Percentiles rank a stretch among this genome's conserved stretches.
Conservation (phyloP, 2,329 filamentous ascomycete species). For the Ophiostoma pallidulum region DNA sequence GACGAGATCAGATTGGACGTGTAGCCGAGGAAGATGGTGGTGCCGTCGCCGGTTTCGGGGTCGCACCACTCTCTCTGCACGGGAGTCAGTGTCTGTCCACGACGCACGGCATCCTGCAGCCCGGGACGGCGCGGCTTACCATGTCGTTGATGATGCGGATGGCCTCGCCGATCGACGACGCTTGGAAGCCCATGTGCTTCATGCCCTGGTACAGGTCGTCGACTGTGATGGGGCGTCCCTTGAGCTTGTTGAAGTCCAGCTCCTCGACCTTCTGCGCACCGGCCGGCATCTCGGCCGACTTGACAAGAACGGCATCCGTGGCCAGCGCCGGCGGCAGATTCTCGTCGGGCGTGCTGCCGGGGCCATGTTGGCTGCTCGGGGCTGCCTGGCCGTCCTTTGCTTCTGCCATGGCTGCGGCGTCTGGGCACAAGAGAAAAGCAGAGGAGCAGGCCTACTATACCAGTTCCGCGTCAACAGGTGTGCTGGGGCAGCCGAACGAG, state of each 20-base stretch:
- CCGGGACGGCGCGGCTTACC: constrained; percentile 50
- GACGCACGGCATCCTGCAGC: too few relatives aligned
- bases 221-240: constrained; percentile 66
- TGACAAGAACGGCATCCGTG: constrained; percentile 74
- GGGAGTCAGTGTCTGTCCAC: too few relatives aligned
- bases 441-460: too few relatives aligned
- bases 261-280: constrained; percentile 76
- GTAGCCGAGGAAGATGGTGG: constrained; percentile 95
- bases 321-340: constrained; percentile 49
- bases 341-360: constrained; percentile 5
- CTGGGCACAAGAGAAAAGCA: too few relatives aligned
- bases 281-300: constrained; percentile 71
- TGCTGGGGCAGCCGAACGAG: too few relatives aligned
- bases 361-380: not conserved
- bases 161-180: constrained; percentile 69
- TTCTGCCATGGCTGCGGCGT: not conserved
- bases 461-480: too few relatives aligned
- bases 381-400: not conserved
- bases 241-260: constrained; percentile 82
- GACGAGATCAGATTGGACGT: constrained; percentile 97
- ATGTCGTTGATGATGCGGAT: constrained; percentile 91
- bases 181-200: constrained; percentile 70
- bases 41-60: constrained; percentile 65
- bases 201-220: constrained; percentile 76
- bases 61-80: constrained; percentile 66